Evolutionary conservation across 805 yeast species (phyloP), one percentile per base, ranked within the genome.

Genomic region (Yamadazyma endophytica): DNA sequence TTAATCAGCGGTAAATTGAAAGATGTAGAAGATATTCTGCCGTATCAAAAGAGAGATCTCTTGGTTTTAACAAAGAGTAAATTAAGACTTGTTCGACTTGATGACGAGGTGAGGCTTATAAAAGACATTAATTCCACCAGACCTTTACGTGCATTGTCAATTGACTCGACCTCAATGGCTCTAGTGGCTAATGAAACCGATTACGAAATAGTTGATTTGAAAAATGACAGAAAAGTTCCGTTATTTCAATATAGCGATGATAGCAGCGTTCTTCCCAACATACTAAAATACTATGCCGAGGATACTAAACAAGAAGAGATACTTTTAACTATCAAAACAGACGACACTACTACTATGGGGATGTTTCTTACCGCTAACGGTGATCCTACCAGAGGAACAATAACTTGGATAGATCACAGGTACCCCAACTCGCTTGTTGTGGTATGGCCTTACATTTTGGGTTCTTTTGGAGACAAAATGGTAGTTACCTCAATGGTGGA

Each of bases 361-460:
- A 63, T 64, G 70, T 61, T 66, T 35, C 52, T 61, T 16, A 54
- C 63, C 33, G 43, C 57, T 0, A 27, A 39, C 11, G 71, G 70
- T 1, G 68, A 64, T 32, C 68, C 58, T 3, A 61, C 67, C 1
- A 41, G 70, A 35, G 70, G 70, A 3, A 66, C 70, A 2, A 37
- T 66, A 13, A 44, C 62, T 7, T 64, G 70, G 68, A 35, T 50
- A 1, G 55, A 47, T 11, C 30, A 39, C 4, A 68, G 69, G 3
- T 61, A 58, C 28, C 69, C 70, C 5, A 46, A 51, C 9, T 64
- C 67, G 1, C 33, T 63, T 9, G 53, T 41, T 1, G 43, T 63
- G 3, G 42, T 36, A 17, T 61, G 70, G 69, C 70, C 70, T 0
- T 57, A 48, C 39, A 57, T 50, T 0, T 32, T 62, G 27, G 66